phyloP scores from a whole-genome alignment of 345 rosid genomes.

The Murraya koenigii region DNA sequence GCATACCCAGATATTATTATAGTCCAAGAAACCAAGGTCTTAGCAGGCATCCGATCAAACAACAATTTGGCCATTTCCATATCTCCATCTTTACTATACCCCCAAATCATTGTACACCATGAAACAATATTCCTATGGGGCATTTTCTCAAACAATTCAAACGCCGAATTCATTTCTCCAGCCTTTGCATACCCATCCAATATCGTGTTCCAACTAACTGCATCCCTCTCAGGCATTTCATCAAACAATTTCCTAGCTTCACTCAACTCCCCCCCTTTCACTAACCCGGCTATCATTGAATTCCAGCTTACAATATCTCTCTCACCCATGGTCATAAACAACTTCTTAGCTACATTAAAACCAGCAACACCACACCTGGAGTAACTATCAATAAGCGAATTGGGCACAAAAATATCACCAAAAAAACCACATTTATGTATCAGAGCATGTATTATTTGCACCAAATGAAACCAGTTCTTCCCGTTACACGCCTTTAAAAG shows the following conservation, averaged over 20 bases:
- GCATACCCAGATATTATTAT: slow-evolving; percentile 83
- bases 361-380: slow-evolving; percentile 66
- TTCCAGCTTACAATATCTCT: slow-evolving; percentile 85
- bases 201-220: slow-evolving; percentile 78
- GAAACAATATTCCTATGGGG: slow-evolving; percentile 80
- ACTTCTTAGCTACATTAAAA: slow-evolving; percentile 54
- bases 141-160: slow-evolving; percentile 64
- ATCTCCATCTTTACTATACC: slow-evolving; percentile 71
- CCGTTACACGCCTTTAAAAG: slow-evolving; percentile 71
- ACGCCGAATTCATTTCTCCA: slow-evolving; percentile 61
- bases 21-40: slow-evolving; percentile 81
- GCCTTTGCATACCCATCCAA: slow-evolving; percentile 78
- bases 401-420: slow-evolving; percentile 77
- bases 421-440: slow-evolving; percentile 67
- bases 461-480: slow-evolving; percentile 44
- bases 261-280: slow-evolving; percentile 48
- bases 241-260: slow-evolving; percentile 67
- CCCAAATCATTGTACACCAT: slow-evolving; percentile 84
- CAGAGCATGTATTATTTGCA: slow-evolving; percentile 69
- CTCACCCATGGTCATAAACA: slow-evolving; percentile 52
- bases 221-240: slow-evolving; percentile 71
- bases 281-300: slow-evolving; percentile 64
- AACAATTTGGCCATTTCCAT: slow-evolving; percentile 78
- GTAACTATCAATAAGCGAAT: slow-evolving; percentile 77
- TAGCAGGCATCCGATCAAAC: slow-evolving; percentile 81